Evolutionary conservation across 2,329 filamentous ascomycete species (phyloP).

Genomic region (Cylindrodendrum hubeiense): DNA sequence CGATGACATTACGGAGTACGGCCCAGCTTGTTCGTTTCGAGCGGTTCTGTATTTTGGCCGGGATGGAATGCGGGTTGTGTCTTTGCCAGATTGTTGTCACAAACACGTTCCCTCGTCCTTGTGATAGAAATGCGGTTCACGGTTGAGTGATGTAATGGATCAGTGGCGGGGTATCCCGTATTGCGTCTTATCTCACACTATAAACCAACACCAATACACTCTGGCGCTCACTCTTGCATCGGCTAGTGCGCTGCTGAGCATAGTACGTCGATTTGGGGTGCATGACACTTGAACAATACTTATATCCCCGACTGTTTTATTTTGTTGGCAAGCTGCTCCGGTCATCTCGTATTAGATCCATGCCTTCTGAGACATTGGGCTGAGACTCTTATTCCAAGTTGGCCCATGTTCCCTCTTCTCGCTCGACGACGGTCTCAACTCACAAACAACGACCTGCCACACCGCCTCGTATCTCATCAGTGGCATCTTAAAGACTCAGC

Average conservation of each 20-base stretch:
- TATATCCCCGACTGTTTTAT: neutral
- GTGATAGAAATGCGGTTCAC: slow-evolving; percentile 1
- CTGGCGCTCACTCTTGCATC: slow-evolving; percentile 2
- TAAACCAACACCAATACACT: slow-evolving; percentile 2
- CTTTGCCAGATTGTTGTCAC: neutral
- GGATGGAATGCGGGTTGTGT: neutral
- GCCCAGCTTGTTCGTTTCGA: neutral
- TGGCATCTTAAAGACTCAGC: neutral
- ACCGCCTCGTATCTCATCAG: neutral
- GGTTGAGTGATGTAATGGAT: slow-evolving; percentile 38
- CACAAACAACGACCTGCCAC: neutral
- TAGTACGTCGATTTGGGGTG: neutral
- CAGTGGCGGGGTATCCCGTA: slow-evolving; percentile 25
- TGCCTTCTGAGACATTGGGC: neutral
- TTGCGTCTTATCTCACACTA: slow-evolving; percentile 21
- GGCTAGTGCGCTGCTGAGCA: neutral
- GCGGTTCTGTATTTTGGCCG: neutral
- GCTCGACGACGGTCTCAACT: neutral
- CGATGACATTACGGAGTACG: slow-evolving; percentile 58
- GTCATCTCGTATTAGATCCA: neutral
- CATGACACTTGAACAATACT: neutral
- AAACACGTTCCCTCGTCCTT: neutral
- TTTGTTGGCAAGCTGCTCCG: neutral
- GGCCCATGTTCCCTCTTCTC: neutral
- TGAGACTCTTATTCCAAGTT: neutral